Conservation (phyloP, 495 filamentous ascomycete species). For the Neurospora terricola region DNA sequence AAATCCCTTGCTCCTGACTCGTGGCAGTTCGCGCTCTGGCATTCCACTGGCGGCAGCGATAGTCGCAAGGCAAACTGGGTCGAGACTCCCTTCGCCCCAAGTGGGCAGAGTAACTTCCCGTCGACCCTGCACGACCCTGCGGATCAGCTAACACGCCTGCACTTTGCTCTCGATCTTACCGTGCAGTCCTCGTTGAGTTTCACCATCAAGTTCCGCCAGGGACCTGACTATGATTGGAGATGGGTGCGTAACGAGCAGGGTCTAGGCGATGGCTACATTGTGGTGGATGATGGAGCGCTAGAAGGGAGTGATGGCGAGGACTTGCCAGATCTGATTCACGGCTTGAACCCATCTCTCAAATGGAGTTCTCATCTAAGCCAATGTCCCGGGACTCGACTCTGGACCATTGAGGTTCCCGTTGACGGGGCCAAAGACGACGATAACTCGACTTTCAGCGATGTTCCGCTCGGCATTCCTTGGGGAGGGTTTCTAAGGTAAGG, state of each 20-base stretch:
- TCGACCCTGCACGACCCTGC: conserved; percentile 25
- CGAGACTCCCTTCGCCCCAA: conserved; percentile 29
- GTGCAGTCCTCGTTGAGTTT: conserved; percentile 46
- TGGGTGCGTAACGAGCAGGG: conserved; percentile 62
- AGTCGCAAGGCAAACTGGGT: conserved; percentile 30
- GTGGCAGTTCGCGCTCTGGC: conserved; percentile 74
- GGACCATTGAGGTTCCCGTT: conserved; percentile 52
- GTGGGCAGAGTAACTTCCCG: conserved; percentile 29
- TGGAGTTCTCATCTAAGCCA: conserved; percentile 51
- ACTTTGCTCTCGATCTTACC: conserved; percentile 33
- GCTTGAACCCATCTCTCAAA: conserved; percentile 46
- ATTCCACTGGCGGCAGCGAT: conserved; percentile 41
- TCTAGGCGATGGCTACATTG: conserved; percentile 51
- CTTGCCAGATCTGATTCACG: conserved; percentile 50
- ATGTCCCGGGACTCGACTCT: conserved; percentile 59
- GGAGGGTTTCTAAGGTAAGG: conserved; percentile 33
- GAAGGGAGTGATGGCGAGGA: conserved; percentile 24
- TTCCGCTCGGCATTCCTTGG: conserved; percentile 56
- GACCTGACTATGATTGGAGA: conserved; percentile 49
- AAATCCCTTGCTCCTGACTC: conserved; percentile 40
- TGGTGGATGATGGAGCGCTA: conserved; percentile 30
- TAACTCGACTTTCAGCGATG: conserved; percentile 42
- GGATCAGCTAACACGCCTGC: conserved; percentile 29
- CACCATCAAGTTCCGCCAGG: conserved; percentile 63
- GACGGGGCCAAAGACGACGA: conserved; percentile 39